Conservation (phyloP, 257 asterid species). For the Knoxia roxburghii region DNA sequence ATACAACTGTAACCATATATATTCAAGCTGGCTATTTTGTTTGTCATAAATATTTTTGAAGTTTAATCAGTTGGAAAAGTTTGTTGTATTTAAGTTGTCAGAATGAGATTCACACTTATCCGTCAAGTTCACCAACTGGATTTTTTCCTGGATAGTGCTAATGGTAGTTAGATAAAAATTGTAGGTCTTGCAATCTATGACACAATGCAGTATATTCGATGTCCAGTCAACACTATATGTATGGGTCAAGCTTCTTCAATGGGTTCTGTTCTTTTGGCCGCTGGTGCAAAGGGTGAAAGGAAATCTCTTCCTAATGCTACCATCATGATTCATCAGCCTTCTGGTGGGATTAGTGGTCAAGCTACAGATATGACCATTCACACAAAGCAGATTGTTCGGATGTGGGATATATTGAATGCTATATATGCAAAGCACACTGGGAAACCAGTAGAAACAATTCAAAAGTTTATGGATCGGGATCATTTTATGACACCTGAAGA, state of each 20-base stretch:
- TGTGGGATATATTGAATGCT: constrained; percentile 72
- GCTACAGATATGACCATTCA: constrained; percentile 86
- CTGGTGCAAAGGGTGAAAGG: constrained; percentile 95
- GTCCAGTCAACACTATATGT: constrained; percentile 83
- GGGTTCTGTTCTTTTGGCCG: constrained; percentile 93
- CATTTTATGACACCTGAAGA: constrained; percentile 90
- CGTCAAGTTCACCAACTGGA: not conserved
- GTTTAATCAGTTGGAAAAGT: not conserved
- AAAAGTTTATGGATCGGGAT: constrained; percentile 83
- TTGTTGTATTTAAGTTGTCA: not conserved
- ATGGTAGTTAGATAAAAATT: not conserved
- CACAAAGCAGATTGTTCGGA: constrained; percentile 76
- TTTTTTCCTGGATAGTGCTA: not conserved
- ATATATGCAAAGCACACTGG: constrained; percentile 87
- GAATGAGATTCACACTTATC: not conserved
- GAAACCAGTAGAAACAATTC: constrained; percentile 52
- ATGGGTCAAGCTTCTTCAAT: constrained; percentile 97
- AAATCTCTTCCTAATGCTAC: constrained; percentile 85
- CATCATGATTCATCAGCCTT: constrained; percentile 90
- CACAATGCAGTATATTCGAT: constrained; percentile 89
- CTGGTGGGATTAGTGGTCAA: constrained; percentile 93
- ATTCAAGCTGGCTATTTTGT: not conserved
- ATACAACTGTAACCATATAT: not conserved
- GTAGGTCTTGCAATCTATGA: constrained; percentile 95
- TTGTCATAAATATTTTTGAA: not conserved